Evolutionary conservation across 345 rosid species (phyloP), one percentile per base, ranked within the genome.

Genomic region (Dipteronia dyeriana): DNA sequence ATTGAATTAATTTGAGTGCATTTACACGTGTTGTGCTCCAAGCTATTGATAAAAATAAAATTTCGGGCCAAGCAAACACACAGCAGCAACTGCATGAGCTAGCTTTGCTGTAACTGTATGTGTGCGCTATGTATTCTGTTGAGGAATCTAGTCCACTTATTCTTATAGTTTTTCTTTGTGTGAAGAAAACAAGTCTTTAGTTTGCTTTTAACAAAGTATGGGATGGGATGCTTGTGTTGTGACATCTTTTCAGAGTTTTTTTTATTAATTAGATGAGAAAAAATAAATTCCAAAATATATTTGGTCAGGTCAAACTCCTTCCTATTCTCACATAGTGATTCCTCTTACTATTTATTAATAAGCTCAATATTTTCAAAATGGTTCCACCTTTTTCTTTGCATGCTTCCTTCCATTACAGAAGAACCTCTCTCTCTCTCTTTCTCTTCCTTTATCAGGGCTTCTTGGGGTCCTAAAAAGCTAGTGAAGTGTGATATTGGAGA

Each of bases 111-210:
- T 66, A 67, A 78, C 60, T 57, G 14, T 49, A 51, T 4, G 38
- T 34, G 34, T 38, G 23, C 26, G 57, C n/a, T 66, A 20, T 26
- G 41, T 56, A 74, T 81, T 79, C 59, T 71, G 66, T 68, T 34
- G 80, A 85, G 84, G 90, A 86, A 85, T 85, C 86, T 47, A 83
- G 84, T 78, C 85, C 84, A 81, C 69, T 75, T 84, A 78, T 85
- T 72, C 79, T 77, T 53, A 70, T 5, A 34, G 38, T 34, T 34
- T 34, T 34, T 34, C 38, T 63, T 66, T 49, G 13, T 20, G 70
- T 65, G 71, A 69, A 79, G 70, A 39, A 74, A 54, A 53, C 1
- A 53, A 16, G 57, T 82, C 66, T 73, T 76, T 13, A 20, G 63
- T 77, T 41, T 79, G 80, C 85, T 79, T 79, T 89, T 76, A 80